Evolutionary conservation across 2,329 filamentous ascomycete species (phyloP).

Genomic region (Aaosphaeria pasadenensis): DNA sequence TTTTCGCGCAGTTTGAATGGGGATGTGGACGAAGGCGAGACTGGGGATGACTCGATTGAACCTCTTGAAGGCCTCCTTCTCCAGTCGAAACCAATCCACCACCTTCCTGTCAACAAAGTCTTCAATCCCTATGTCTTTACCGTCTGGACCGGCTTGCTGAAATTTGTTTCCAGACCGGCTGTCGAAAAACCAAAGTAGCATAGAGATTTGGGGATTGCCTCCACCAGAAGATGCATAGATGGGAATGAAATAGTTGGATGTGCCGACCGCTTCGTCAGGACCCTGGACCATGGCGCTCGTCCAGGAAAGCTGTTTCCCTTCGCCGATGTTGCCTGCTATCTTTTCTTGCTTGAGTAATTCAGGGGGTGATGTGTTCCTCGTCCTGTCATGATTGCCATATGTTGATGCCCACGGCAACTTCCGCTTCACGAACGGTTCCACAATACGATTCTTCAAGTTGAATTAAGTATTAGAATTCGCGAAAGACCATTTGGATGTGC

Average conservation of each 20-base stretch:
- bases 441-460: slow-evolving; percentile 12
- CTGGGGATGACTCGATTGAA: slow-evolving; percentile 44
- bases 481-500: neutral
- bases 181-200: slow-evolving; percentile 73
- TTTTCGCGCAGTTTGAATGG: slow-evolving; percentile 19
- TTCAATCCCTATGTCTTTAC: slow-evolving; percentile 8
- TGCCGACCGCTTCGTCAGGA: slow-evolving; percentile 30
- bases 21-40: slow-evolving; percentile 57
- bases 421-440: slow-evolving; percentile 50
- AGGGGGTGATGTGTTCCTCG: slow-evolving; percentile 20
- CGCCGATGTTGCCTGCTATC: slow-evolving; percentile 27
- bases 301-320: slow-evolving; percentile 40
- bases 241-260: slow-evolving; percentile 55
- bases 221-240: slow-evolving; percentile 44
- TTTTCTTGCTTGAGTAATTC: slow-evolving; percentile 19
- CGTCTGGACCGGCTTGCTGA: slow-evolving; percentile 9
- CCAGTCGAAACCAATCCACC: slow-evolving; percentile 22
- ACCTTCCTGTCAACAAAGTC: slow-evolving; percentile 24
- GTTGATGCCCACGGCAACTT: slow-evolving; percentile 63
- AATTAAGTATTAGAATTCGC: neutral
- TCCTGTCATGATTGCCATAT: slow-evolving; percentile 67
- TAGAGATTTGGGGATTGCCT: slow-evolving; percentile 26
- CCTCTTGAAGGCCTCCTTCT: slow-evolving; percentile 11
- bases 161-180: slow-evolving; percentile 24
- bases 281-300: slow-evolving; percentile 45